Evolutionary conservation across 2,329 filamentous ascomycete species (phyloP), one percentile per base, ranked within the genome.

Genomic region (Aotearoamyces nothofagi): DNA sequence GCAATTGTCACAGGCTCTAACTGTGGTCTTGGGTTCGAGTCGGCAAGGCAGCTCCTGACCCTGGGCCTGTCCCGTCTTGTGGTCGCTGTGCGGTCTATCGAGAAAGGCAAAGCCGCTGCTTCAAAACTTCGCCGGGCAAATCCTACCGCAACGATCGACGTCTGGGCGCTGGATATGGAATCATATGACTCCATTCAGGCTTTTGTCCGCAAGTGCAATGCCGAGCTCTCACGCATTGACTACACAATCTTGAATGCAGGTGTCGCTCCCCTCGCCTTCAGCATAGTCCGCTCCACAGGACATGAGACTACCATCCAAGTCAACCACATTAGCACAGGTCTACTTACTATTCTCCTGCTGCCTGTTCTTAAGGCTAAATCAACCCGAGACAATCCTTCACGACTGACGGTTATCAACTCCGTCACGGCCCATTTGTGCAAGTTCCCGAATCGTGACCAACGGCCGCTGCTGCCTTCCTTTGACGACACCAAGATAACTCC

Each of bases 1-100:
- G 58, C 54, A 27, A 56, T 66, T 19, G 45, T 67, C 13, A 63
- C 60, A 0, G 62, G 63, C 3, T 43, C 52, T 13, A 66, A 62
- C 32, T 44, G 39, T 2, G 63, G 63, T 0, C 43, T 67, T 1
- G 62, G 63, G 1, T 47, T 57, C 9, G 55, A 58, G 27, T 39
- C 52, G 2, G 43, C 51, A 9, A 40, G 42, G 1, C 53, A 56
- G 19, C 43, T 64, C 15, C 44, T 62, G 3, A 37, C 42, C 1
- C 35, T 55, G 5, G 42, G 45, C 2, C 43, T 63, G 10, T 51
- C 50, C 3, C 52, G 47, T 11, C 42, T 67, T 8, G 52, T 67
- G 31, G 43, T 66, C 4, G 60, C 53, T 4, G 59, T 62, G 2
- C 58, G 63, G 3, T 57, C 49, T 2, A 15, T 36, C 0, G 35